A percentile compares a stretch with the other conserved stretches of the same genome.
Evolutionary conservation across 208 protist genomes (phyloP).

Genomic region (Chromosphaera perkinsii): DNA sequence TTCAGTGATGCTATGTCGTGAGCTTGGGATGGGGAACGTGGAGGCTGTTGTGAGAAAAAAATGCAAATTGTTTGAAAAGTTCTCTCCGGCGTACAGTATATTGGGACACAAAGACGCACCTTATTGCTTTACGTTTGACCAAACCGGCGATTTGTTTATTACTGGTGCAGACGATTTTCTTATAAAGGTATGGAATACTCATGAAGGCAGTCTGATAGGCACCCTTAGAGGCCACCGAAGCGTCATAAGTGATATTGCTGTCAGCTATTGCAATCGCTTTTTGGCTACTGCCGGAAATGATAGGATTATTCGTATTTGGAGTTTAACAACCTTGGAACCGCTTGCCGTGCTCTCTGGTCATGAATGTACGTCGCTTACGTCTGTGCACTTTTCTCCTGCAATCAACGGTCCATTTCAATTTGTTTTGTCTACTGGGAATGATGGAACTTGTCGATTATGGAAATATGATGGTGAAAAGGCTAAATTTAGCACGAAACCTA

Average conservation of each 20-base stretch:
- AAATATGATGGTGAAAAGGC: not conserved
- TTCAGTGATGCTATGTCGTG: not conserved
- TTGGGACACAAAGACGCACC: slow-evolving; percentile 24
- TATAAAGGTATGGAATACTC: slow-evolving; percentile 33
- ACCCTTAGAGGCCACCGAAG: slow-evolving; percentile 28
- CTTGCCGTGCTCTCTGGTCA: slow-evolving; percentile 1
- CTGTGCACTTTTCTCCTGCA: slow-evolving; percentile 20
- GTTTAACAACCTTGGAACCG: slow-evolving; percentile 12
- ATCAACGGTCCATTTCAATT: slow-evolving; percentile 8
- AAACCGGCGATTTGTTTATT: slow-evolving; percentile 25
- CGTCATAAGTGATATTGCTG: slow-evolving; percentile 31
- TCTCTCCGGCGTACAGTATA: not conserved
- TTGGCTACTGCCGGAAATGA: slow-evolving; percentile 9
- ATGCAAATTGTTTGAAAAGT: not conserved
- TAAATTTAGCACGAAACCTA: not conserved
- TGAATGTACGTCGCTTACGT: slow-evolving; percentile 13
- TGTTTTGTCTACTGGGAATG: slow-evolving; percentile 9
- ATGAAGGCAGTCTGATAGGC: slow-evolving; percentile 22
- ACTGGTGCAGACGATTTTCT: slow-evolving; percentile 33
- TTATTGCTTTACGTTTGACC: slow-evolving; percentile 39
- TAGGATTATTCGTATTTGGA: slow-evolving; percentile 30
- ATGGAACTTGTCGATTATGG: slow-evolving; percentile 24
- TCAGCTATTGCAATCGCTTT: slow-evolving; percentile 31
- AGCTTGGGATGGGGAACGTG: not conserved
- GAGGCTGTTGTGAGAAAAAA: not conserved